These are phyloP conservation scores for Murraya paniculata DNA, from an alignment of 345 rosid genomes.

Conservation along the genomic window DNA sequence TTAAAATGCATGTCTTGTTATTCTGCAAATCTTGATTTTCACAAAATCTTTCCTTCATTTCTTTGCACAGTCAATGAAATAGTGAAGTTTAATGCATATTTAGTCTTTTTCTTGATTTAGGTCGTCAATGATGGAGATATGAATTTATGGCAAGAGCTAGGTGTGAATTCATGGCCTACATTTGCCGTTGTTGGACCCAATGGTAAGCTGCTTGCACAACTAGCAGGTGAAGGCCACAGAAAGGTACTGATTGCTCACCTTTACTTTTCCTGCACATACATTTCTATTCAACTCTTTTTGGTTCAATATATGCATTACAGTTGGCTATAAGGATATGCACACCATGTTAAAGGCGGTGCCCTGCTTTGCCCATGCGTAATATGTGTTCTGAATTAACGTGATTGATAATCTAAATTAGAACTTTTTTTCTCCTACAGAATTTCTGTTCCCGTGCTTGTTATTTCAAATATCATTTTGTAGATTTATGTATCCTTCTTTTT, in stretches of 20 bases:
- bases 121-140: conserved; percentile 97
- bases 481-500: not conserved
- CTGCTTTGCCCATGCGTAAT: not conserved
- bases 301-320: not conserved
- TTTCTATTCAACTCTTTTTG: not conserved
- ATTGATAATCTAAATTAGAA: not conserved
- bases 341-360: not conserved
- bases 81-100: conserved; percentile 5
- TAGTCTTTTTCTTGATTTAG: conserved; percentile 33
- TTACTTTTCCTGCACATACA: not conserved
- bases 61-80: not conserved
- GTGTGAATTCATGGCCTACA: conserved; percentile 96
- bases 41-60: not conserved
- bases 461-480: not conserved
- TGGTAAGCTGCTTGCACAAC: conserved; percentile 79
- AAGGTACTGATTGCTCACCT: conserved; percentile 47
- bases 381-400: not conserved
- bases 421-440: not conserved
- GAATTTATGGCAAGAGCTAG: conserved; percentile 88
- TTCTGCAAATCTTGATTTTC: not conserved
- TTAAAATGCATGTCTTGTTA: not conserved
- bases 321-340: not conserved
- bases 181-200: conserved; percentile 83
- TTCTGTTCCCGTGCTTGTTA: not conserved
- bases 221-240: conserved; percentile 84